Evolutionary conservation across 1,139 yeast genomes (phyloP), one percentile per base, ranked within the genome.

Genomic region (Nakaseomyces uthaithaninus): DNA sequence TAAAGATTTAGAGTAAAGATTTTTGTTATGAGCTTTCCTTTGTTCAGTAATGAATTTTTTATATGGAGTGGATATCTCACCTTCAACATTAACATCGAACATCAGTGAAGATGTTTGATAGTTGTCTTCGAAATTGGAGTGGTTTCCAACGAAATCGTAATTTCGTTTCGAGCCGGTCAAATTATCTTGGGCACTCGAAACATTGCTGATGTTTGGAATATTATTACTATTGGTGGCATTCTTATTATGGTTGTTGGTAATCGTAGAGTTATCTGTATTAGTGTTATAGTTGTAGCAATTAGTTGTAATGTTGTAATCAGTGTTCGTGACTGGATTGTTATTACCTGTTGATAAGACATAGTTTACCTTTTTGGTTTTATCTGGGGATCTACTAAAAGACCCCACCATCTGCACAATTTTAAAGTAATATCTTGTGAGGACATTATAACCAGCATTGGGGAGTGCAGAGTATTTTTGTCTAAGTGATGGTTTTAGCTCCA

Each of bases 391-490:
- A 26, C 45, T 47, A 27, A 43, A 54, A 17, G 50, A 39, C 4
- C 89, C 91, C 60, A 79, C 78, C 30, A 80, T 57, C 33, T 69
- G 73, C 20, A 80, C 69, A 67, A 81, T 74, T 49, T 77, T 80
- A 28, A 61, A 60, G 50, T 80, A 81, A 51, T 80, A 80, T 43
- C 75, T 60, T 43, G 75, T 75, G 41, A 81, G 60, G 6, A 80
- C 75, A 42, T 57, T 58, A 41, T 59, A 65, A 0, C 67, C 66
- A 27, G 51, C 43, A 36, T 51, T 48, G 3, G 37, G 15, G n/a
- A 40, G 41, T 4, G 30, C 26, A 4, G 28, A 25, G 2, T 46
- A 25, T 12, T 20, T 20, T 17, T 31, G 35, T 20, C 35, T 19
- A 9, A 31, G 17, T 2, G 35, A n/a, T 1, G 36, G 36, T 17